A percentile compares a stretch with the other conserved stretches of the same genome.
Evolutionary conservation across 129 eudicot genomes (phyloP).

Genomic region (Saussurea involucrata): DNA sequence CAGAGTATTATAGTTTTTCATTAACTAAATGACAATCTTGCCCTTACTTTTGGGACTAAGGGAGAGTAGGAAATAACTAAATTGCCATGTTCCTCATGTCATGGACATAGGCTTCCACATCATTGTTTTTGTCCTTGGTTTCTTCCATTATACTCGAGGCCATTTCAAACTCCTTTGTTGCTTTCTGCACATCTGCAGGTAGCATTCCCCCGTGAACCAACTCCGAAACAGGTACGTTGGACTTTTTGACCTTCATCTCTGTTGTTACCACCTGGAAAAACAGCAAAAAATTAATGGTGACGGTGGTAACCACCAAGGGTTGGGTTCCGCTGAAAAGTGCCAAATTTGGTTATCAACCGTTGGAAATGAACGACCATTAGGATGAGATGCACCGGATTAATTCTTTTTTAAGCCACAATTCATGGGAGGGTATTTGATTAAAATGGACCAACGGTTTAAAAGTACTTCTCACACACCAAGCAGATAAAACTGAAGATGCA

Average conservation of each 20-base stretch:
- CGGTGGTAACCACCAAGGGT: too few species aligned
- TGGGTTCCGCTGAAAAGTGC: too few species aligned
- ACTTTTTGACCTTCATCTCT: conserved; percentile 82
- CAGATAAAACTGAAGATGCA: too few species aligned
- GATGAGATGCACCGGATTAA: too few species aligned
- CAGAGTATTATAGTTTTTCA: neutral
- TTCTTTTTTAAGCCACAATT: too few species aligned
- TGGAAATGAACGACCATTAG: too few species aligned
- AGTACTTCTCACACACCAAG: too few species aligned
- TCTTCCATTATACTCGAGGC: conserved; percentile 98
- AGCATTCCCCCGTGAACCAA: conserved; percentile 59
- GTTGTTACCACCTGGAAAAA: conserved; percentile 64
- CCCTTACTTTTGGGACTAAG: neutral
- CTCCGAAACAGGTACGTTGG: conserved; percentile 64
- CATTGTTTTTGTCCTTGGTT: conserved; percentile 91
- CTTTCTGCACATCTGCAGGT: conserved; percentile 78
- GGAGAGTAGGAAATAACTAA: neutral
- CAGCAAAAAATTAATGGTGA: neutral
- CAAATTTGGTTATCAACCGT: too few species aligned
- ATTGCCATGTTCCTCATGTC: conserved; percentile 90
- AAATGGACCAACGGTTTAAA: too few species aligned
- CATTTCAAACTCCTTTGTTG: conserved; percentile 93
- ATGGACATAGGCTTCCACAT: too few species aligned
- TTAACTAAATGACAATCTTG: neutral
- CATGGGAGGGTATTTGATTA: too few species aligned